phyloP scores from a whole-genome alignment of 768 basidiomycete species.

The Suillus sp. region DNA sequence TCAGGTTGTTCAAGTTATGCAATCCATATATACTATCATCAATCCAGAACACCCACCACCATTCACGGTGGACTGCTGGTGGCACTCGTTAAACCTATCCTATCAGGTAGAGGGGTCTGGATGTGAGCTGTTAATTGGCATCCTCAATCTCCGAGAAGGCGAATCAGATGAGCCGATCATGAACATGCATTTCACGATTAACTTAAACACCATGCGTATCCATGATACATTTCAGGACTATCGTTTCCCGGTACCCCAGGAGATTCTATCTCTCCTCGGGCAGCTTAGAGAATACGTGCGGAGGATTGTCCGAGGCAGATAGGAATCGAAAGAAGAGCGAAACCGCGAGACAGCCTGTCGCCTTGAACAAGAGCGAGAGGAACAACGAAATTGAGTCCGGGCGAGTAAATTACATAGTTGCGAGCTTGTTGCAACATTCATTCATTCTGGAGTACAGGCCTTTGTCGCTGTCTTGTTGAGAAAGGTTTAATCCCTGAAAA shows the following conservation, averaged over 20 bases:
- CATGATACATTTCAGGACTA: constrained; percentile 11
- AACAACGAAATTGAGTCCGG: not conserved
- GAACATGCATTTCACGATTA: constrained; percentile 14
- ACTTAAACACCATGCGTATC: constrained; percentile 7
- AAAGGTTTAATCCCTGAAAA: constrained; percentile 1
- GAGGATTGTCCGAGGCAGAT: not conserved
- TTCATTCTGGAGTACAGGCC: not conserved
- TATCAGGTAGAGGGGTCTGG: constrained; percentile 10
- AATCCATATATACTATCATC: constrained; percentile 4
- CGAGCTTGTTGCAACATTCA: not conserved
- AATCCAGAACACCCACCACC: not conserved
- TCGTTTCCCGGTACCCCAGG: constrained; percentile 9
- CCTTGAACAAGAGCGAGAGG: not conserved
- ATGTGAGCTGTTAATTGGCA: constrained; percentile 10
- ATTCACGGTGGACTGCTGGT: not conserved
- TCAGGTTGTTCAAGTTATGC: constrained; percentile 10
- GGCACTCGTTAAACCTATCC: constrained; percentile 10
- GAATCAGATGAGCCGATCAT: not conserved
- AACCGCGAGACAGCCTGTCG: not conserved
- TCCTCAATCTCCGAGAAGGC: constrained; percentile 14
- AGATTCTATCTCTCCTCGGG: not conserved
- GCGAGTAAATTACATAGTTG: constrained; percentile 2
- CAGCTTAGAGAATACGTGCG: constrained; percentile 4
- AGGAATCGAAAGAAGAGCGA: not conserved
- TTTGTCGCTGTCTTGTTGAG: constrained; percentile 1